phyloP scores from a whole-genome alignment of 805 yeast genomes.

The Ogataea paraovalis region DNA sequence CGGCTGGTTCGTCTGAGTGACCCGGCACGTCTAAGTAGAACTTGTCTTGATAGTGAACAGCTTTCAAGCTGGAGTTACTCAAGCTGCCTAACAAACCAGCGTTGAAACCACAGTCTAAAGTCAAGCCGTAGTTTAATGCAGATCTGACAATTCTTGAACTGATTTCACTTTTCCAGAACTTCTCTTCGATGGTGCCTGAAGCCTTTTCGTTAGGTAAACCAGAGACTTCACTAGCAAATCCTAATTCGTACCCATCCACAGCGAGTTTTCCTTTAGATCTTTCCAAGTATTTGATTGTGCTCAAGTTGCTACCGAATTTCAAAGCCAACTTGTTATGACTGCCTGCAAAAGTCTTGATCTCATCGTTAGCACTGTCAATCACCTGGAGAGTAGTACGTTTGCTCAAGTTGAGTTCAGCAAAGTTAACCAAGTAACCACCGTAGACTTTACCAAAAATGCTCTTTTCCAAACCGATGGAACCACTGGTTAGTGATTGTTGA shows the following conservation, averaged over 20 bases:
- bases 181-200: constrained; percentile 16
- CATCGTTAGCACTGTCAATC: constrained; percentile 50
- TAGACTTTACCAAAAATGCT: too few species aligned
- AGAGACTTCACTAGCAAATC: constrained; percentile 44
- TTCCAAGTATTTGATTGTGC: constrained; percentile 34
- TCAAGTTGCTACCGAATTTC: constrained; percentile 32
- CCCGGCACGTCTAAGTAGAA: constrained; percentile 56
- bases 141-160: constrained; percentile 35
- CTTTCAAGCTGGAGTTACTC: constrained; percentile 19
- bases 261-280: constrained; percentile 39
- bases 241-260: constrained; percentile 39
- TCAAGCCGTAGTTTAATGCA: constrained; percentile 40
- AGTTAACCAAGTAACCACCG: constrained; percentile 1
- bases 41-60: constrained; percentile 67
- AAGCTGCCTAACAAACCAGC: constrained; percentile 54
- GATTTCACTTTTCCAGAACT: constrained; percentile 36
- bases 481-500: constrained; percentile 48
- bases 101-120: constrained; percentile 45
- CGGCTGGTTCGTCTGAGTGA: background rate
- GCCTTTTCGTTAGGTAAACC: constrained; percentile 21
- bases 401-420: constrained; percentile 53
- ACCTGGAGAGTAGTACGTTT: constrained; percentile 53
- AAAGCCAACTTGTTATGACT: constrained; percentile 56
- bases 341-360: constrained; percentile 56
- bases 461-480: constrained; percentile 46